A percentile compares a stretch with the other conserved stretches of the same genome.
Conservation (phyloP, 2,329 filamentous ascomycete genomes). For the Cercospora zeina region DNA sequence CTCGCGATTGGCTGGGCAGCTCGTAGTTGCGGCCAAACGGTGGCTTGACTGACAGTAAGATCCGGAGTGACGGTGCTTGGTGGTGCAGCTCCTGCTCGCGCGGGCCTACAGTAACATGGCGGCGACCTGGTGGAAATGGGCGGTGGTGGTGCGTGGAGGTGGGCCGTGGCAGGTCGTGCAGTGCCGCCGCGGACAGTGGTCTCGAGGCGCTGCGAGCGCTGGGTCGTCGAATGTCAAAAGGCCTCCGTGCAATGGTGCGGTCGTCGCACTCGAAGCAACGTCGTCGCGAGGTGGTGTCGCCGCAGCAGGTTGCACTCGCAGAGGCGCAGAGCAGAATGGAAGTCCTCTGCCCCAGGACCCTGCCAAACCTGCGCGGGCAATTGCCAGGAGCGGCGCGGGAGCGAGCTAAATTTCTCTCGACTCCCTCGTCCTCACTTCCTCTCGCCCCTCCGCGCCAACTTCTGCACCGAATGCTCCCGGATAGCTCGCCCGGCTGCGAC, state of each 20-base stretch:
- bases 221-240: not conserved
- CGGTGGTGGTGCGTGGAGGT: conserved; percentile 12
- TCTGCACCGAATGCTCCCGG: not conserved
- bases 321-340: conserved; percentile 5
- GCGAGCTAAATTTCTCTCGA: conserved; percentile 9
- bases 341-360: conserved; percentile 9
- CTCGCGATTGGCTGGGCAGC: not conserved
- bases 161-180: conserved; percentile 9
- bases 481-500: not conserved
- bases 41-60: conserved; percentile 18
- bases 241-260: not conserved
- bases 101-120: conserved; percentile 19
- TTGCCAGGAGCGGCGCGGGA: conserved; percentile 7
- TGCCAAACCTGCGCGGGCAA: conserved; percentile 4
- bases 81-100: conserved; percentile 16
- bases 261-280: conserved; percentile 7
- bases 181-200: conserved; percentile 5
- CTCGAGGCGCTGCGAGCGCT: conserved; percentile 4
- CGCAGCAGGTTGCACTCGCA: conserved; percentile 2
- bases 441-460: not conserved
- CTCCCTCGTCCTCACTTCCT: not conserved
- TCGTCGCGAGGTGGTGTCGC: conserved; percentile 5
- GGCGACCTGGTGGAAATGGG: conserved; percentile 3
- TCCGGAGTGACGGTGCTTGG: conserved; percentile 5
- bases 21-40: conserved; percentile 2